Base-by-base conservation (phyloP, 2,329 filamentous ascomycete species). In the Botrytis aclada region DNA sequence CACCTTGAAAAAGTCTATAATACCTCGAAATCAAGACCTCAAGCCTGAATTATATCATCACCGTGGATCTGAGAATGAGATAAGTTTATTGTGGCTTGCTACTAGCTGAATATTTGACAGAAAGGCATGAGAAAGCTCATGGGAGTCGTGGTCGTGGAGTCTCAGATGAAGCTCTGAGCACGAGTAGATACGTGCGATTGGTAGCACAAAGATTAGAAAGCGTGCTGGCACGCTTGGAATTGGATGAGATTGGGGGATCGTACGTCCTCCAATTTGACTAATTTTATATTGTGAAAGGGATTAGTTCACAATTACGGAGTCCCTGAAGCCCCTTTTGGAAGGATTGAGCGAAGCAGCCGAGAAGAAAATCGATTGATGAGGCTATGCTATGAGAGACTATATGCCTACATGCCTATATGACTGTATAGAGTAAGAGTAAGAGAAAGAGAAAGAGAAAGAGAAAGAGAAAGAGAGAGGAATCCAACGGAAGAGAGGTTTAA, bases 91-190 rank as follows among this genome's bases (percentile, higher is more conserved):
- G 47, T 69, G 65, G 65, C 65, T 69, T 60, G 2, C 32, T 69
- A 32, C n/a, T 56, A 56, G 65, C 65, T 69, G 65, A 69, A 58
- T 69, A 25, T 54, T 67, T 29, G 64, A 67, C 14, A 47, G 47
- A 51, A 47, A 51, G 25, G 20, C 14, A 51, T 51, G 34, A 32
- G 63, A 10, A 47, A 34, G 6, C 45, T 66, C 32, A 29, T 54
- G 63, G 43, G 22, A 51, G 43, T 37, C 45, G 64, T 64, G 61
- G 39, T 18, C 34, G 58, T 64, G 41, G 10, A 47, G 65, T 67
- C 65, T 69, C 37, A 69, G 47, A 67, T 67, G 34, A 56, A 69
- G 65, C 65, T 69, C 37, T 69, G 65, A 58, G 65, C 65, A 56
- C 8, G 12, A 10, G 1, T 12, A 25, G 65, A 37, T n/a, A 69